Conservation (phyloP, 148 eudicot genomes). For the Rhododendron ovatum region DNA sequence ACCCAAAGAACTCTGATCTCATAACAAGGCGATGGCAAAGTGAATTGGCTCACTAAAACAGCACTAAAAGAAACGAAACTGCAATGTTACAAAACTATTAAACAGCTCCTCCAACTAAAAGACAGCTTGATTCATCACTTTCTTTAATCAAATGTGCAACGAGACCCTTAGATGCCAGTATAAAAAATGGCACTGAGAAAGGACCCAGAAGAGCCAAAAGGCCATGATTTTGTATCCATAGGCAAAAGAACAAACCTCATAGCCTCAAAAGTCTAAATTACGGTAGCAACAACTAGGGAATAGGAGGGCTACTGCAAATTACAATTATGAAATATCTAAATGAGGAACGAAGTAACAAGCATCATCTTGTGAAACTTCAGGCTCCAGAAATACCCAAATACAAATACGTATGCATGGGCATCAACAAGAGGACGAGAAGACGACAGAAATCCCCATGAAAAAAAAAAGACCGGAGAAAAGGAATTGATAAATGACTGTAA, state of each 20-base stretch:
- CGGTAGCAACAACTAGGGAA: neutral
- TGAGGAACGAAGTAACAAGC: neutral
- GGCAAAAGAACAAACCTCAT: neutral
- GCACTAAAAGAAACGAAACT: neutral
- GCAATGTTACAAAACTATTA: neutral
- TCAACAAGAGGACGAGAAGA: neutral
- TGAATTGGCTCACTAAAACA: neutral
- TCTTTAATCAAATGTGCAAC: neutral
- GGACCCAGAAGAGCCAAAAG: neutral
- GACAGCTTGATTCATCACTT: neutral
- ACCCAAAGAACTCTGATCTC: neutral
- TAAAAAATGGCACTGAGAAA: neutral
- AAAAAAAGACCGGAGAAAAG: neutral
- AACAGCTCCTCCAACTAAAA: neutral
- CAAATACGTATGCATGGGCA: neutral
- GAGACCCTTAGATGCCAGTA: neutral
- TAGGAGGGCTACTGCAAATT: neutral
- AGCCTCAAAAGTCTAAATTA: neutral
- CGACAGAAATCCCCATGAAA: no score
- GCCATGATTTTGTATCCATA: neutral
- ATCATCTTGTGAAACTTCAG: neutral
- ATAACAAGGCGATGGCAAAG: neutral
- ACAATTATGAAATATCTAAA: neutral
- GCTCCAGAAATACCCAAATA: neutral
- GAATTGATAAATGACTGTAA: neutral